Evolutionary conservation across 164 flowering plant genomes (phyloP).

Genomic region (Euptelea pleiosperma): DNA sequence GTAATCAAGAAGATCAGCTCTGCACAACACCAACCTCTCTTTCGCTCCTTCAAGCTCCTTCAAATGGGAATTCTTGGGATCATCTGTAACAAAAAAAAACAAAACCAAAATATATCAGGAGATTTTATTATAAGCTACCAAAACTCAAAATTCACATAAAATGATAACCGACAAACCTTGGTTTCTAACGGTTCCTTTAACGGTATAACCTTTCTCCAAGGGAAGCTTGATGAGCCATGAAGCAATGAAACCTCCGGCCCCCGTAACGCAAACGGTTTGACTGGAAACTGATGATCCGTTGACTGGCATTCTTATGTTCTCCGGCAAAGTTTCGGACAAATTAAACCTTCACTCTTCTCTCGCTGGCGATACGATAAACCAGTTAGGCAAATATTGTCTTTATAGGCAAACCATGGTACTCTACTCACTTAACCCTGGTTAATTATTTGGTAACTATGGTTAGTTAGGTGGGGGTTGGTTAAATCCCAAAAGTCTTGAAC

Average conservation of each 20-base stretch:
- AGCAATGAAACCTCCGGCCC: slow-evolving; percentile 69
- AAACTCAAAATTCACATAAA: not conserved
- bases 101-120: not conserved
- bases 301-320: slow-evolving; percentile 28
- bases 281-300: slow-evolving; percentile 26
- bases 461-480: too few species aligned
- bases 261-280: slow-evolving; percentile 51
- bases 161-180: slow-evolving; percentile 26
- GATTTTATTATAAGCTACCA: not conserved
- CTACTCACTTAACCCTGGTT: too few species aligned
- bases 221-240: slow-evolving; percentile 60
- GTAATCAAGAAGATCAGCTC: slow-evolving; percentile 76
- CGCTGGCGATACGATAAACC: too few species aligned
- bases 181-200: slow-evolving; percentile 48
- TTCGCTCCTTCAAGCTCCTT: slow-evolving; percentile 72
- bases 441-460: too few species aligned
- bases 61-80: slow-evolving; percentile 82
- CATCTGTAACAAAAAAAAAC: slow-evolving; percentile 39
- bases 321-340: too few species aligned
- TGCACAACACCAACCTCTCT: slow-evolving; percentile 63
- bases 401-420: too few species aligned
- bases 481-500: too few species aligned
- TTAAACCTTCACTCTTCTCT: too few species aligned
- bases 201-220: slow-evolving; percentile 46
- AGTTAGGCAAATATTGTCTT: too few species aligned